A percentile compares a stretch with the other conserved stretches of the same genome.
Evolutionary conservation across 495 filamentous ascomycete species (phyloP).

Genomic region (Aspergillus taichungensis): DNA sequence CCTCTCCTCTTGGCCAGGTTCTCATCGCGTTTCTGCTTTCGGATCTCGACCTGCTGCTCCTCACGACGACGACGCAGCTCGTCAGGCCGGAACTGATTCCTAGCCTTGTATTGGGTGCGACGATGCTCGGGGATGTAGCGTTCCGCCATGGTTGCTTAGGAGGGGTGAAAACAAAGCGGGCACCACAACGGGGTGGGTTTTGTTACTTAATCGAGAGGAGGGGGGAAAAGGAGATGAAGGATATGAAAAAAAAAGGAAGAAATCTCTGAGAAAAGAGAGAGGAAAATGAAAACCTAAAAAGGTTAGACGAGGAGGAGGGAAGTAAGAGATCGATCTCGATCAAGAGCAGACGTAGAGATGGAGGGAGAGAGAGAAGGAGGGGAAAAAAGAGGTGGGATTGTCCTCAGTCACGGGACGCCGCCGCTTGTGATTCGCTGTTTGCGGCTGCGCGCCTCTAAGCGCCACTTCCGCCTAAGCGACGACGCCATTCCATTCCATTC

Average conservation of each 20-base stretch:
- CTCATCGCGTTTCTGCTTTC: conserved; percentile 96
- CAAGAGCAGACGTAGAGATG: conserved; percentile 4
- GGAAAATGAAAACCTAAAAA: conserved; percentile 21
- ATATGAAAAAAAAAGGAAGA: conserved; percentile 30
- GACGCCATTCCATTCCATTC: too few relatives aligned
- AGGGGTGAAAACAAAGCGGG: conserved; percentile 24
- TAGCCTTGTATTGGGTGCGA: conserved; percentile 98
- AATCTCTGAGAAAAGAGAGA: conserved; percentile 1
- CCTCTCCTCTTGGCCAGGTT: conserved; percentile 97
- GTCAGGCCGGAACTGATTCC: conserved; percentile 95
- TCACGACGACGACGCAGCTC: conserved; percentile 97
- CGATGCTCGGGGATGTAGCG: conserved; percentile 99
- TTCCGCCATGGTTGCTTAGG: conserved; percentile 71
- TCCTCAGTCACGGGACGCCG: conserved; percentile 10
- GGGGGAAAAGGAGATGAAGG: conserved; percentile 12
- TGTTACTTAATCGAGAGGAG: conserved; percentile 5
- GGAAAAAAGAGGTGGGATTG: conserved; percentile 16
- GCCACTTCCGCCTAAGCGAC: conserved; percentile 22
- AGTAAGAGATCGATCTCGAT: neutral
- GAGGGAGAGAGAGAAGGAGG: conserved; percentile 8
- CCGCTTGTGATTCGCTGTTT: conserved; percentile 13
- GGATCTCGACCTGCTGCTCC: conserved; percentile 97
- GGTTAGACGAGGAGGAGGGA: conserved; percentile 6
- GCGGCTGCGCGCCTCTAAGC: conserved; percentile 6
- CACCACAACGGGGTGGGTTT: conserved; percentile 12